Base-by-base conservation (phyloP, 345 rosid genomes). In the Ailanthus altissimus region DNA sequence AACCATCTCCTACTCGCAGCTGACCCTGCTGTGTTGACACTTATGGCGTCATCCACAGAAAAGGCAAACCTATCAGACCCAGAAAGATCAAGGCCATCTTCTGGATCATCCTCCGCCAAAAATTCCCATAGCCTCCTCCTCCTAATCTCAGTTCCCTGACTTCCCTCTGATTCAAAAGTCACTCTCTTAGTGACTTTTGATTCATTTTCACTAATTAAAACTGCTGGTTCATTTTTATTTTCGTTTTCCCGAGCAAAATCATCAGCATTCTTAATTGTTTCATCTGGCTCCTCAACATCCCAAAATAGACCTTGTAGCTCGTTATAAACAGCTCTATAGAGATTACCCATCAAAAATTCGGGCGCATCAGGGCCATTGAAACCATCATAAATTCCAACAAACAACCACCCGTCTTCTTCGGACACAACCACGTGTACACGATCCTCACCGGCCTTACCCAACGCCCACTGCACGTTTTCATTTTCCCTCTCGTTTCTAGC, bases 301-400 rank as follows among this genome's bases (percentile, higher is more conserved):
- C 97, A 95, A 85, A 95, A 95, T 82, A 95, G 84, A 40, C 98
- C 99, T 53, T 90, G 86, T 49, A 95, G 88, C 84, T 95, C 94
- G 72, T 86, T 85, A 78, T 89, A 90, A 75, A 95, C 96, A 57
- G 98, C 97, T 45, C 98, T 88, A 77, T 95, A 95, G 45, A 95
- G 99, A 89, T 92, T 89, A 67, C 92, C 97, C 99, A 95, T 95
- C 89, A 93, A 80, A 89, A 93, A 95, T 67, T 95, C 98, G 2
- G 99, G 97, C 43, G 98, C 99, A 62, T 93, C 99, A 0, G 99
- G 99, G 40, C 99, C 98, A 36, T 95, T 95, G 85, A 95, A 95
- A 36, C 99, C 99, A 78, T 95, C 98, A 74, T 95, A 95, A 81
- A 95, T 93, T 75, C 99, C 98, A 40, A 92, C 98, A 59, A 93